phyloP scores from a whole-genome alignment of 2,329 filamentous ascomycete species.

The Coniochaeta ligniaria region DNA sequence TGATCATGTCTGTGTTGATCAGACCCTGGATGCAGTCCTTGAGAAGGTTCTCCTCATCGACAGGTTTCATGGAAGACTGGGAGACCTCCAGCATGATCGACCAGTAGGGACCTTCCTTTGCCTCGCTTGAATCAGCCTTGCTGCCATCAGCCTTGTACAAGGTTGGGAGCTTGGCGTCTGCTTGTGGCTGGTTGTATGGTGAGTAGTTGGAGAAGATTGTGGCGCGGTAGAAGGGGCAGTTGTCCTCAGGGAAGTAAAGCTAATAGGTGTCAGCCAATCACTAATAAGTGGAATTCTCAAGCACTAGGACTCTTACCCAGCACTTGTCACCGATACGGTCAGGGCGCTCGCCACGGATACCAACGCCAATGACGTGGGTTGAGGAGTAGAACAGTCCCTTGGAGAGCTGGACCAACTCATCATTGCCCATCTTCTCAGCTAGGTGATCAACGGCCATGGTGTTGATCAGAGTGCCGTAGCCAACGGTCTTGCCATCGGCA shows the following conservation, averaged over 20 bases:
- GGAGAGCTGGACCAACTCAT: slow-evolving; percentile 73
- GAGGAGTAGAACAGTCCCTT: slow-evolving; percentile 95
- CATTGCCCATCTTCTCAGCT: slow-evolving; percentile 78
- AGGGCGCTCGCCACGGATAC: slow-evolving; percentile 83
- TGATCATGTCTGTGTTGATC: slow-evolving; percentile 96
- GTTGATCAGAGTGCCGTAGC: slow-evolving; percentile 87
- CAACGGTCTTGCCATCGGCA: slow-evolving; percentile 77
- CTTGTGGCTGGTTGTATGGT: slow-evolving; percentile 89
- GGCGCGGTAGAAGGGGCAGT: slow-evolving; percentile 98
- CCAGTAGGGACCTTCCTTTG: slow-evolving; percentile 94
- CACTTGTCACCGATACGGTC: slow-evolving; percentile 99
- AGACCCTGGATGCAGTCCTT: slow-evolving; percentile 92
- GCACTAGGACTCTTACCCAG: slow-evolving; percentile 55
- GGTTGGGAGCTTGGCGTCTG: slow-evolving; percentile 77
- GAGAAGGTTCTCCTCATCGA: slow-evolving; percentile 77
- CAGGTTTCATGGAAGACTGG: slow-evolving; percentile 90
- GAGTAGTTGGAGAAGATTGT: slow-evolving; percentile 99
- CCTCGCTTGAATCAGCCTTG: slow-evolving; percentile 63
- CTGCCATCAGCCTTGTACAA: slow-evolving; percentile 79
- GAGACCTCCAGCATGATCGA: slow-evolving; percentile 99
- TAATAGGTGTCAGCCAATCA: slow-evolving; percentile 19
- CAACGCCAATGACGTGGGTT: slow-evolving; percentile 95
- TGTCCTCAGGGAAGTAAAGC: slow-evolving; percentile 98
- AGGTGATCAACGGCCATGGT: slow-evolving; percentile 95
- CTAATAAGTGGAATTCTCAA: too few relatives aligned